A percentile compares a stretch with the other conserved stretches of the same genome.
phyloP scores from a whole-genome alignment of 2,329 filamentous ascomycete genomes.

The Arthrobotrys entomopaga region DNA sequence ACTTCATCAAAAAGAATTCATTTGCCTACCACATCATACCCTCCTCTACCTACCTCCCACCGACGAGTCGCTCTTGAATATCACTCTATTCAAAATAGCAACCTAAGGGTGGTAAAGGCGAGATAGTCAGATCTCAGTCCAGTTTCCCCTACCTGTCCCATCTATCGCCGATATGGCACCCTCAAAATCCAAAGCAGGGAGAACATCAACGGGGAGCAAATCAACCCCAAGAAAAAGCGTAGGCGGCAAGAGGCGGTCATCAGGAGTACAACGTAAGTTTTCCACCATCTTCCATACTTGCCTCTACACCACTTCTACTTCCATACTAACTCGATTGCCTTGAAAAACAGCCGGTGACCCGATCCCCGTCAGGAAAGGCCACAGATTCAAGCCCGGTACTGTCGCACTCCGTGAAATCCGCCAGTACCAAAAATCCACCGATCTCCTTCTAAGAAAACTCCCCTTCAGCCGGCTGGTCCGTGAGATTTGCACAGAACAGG shows the following conservation, averaged over 20 bases:
- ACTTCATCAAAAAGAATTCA: too few species aligned
- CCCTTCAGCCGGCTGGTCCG: slow-evolving; percentile 79
- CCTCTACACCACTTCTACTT: not conserved
- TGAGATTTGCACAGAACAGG: slow-evolving; percentile 66
- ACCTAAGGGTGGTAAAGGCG: too few species aligned
- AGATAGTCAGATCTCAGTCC: too few species aligned
- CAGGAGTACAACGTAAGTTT: slow-evolving; percentile 49
- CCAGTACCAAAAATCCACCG: slow-evolving; percentile 86
- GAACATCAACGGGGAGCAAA: slow-evolving; percentile 32
- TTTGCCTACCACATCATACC: too few species aligned
- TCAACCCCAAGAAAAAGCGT: slow-evolving; percentile 21
- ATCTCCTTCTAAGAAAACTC: slow-evolving; percentile 82
- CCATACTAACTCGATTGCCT: slow-evolving; percentile 13
- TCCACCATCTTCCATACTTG: not conserved
- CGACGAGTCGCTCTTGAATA: too few species aligned
- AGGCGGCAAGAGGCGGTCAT: slow-evolving; percentile 45
- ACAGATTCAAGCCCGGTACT: slow-evolving; percentile 80
- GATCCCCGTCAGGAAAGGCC: slow-evolving; percentile 68
- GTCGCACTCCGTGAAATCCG: slow-evolving; percentile 90
- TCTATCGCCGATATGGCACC: slow-evolving; percentile 35
- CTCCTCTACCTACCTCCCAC: too few species aligned
- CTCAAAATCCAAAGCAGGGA: slow-evolving; percentile 30
- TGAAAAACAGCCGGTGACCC: slow-evolving; percentile 79
- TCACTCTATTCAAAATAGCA: too few species aligned
- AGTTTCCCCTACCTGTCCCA: too few species aligned